Conservation (phyloP, 108 stramenopile species). For the Pseudonitzschia delicatissima region DNA sequence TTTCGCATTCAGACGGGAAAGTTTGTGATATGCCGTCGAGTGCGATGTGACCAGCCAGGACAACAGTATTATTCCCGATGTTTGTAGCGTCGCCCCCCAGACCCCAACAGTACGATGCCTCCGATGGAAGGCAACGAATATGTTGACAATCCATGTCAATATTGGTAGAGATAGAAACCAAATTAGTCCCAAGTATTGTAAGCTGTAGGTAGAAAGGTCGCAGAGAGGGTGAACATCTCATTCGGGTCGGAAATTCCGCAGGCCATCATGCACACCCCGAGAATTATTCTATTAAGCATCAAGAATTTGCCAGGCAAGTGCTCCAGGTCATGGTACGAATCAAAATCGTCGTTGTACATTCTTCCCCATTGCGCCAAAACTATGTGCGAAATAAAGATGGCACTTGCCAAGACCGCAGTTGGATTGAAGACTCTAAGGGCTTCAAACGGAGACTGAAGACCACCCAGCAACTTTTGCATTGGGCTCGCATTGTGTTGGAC, state of each 20-base stretch:
- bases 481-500: constrained; percentile 36
- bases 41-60: constrained; percentile 74
- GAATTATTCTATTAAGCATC: constrained; percentile 64
- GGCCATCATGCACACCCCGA: constrained; percentile 54
- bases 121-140: constrained; percentile 55
- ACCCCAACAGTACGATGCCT: constrained; percentile 67
- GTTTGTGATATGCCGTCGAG: constrained; percentile 66
- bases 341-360: constrained; percentile 85
- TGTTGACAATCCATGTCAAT: constrained; percentile 53
- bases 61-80: constrained; percentile 52
- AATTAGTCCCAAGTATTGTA: constrained; percentile 55
- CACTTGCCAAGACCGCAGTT: constrained; percentile 44
- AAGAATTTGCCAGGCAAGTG: constrained; percentile 76
- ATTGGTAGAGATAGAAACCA: constrained; percentile 78
- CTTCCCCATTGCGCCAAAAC: constrained; percentile 80
- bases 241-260: constrained; percentile 55
- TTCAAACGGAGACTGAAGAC: constrained; percentile 62
- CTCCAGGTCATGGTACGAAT: constrained; percentile 80
- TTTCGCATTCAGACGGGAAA: constrained; percentile 39
- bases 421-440: constrained; percentile 41
- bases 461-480: constrained; percentile 42
- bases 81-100: constrained; percentile 60
- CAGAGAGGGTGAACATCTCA: constrained; percentile 54
- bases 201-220: constrained; percentile 64
- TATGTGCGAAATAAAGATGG: constrained; percentile 51